A percentile compares a stretch with the other conserved stretches of the same genome.
Conservation (phyloP, 1,284 basidiomycete species). For the Golubevia sp. region DNA sequence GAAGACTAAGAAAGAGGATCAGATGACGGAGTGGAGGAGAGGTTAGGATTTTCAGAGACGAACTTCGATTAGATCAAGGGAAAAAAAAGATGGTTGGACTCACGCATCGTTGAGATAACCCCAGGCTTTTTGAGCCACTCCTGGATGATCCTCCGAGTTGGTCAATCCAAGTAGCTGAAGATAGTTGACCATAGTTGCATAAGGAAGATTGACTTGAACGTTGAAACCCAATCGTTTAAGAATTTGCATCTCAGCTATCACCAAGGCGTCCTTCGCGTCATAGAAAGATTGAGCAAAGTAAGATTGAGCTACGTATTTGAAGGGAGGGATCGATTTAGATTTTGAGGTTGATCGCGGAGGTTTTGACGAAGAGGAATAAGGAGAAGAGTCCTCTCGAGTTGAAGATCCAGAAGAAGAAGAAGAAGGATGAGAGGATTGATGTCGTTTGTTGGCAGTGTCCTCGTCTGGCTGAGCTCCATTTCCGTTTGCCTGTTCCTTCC, state of each 20-base stretch:
- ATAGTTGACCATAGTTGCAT: conserved; percentile 93
- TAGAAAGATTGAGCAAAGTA: conserved; percentile 83
- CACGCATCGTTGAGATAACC: conserved; percentile 63
- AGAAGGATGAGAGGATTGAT: too few species aligned
- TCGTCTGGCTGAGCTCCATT: too few species aligned
- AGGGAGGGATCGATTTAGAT: background rate
- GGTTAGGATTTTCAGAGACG: too few species aligned
- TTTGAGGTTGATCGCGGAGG: too few species aligned
- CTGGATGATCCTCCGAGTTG: conserved; percentile 16
- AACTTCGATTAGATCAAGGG: background rate
- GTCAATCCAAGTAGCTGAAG: conserved; percentile 81
- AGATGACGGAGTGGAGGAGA: too few species aligned
- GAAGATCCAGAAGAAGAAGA: too few species aligned
- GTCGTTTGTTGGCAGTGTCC: too few species aligned
- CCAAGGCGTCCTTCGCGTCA: conserved; percentile 83
- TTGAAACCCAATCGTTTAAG: conserved; percentile 71
- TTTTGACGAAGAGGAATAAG: background rate
- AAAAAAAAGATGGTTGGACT: conserved; percentile 9
- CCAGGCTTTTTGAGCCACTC: conserved; percentile 58
- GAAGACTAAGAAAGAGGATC: conserved; percentile 72
- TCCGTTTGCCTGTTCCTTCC: too few species aligned
- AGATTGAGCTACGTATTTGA: conserved; percentile 76
- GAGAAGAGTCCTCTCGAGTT: too few species aligned
- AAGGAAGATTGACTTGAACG: conserved; percentile 78
- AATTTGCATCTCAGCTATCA: conserved; percentile 95